Percentiles rank a stretch among this genome's conserved stretches.
These are phyloP conservation scores for Daldinia eschscholtzii DNA, from an alignment of 2,329 filamentous ascomycete species.

Conservation along the genomic window DNA sequence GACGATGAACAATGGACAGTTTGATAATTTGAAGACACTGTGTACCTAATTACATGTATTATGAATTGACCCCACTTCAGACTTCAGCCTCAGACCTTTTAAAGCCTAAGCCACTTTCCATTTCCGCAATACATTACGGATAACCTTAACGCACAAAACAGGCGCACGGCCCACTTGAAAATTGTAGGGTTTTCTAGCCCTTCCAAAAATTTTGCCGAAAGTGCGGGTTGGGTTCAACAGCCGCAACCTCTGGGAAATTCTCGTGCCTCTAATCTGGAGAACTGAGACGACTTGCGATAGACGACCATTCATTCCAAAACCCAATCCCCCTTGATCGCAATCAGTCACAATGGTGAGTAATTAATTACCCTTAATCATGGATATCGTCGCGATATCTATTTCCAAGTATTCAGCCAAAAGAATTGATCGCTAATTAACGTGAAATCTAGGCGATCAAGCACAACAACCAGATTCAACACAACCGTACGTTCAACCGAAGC, in stretches of 20 bases:
- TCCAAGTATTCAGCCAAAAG: slow-evolving; percentile 5
- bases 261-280: slow-evolving; percentile 55
- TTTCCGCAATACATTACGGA: neutral
- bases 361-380: neutral
- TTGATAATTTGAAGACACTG: neutral
- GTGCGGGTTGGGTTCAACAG: slow-evolving; percentile 43
- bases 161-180: slow-evolving; percentile 25
- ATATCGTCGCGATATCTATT: slow-evolving; percentile 3
- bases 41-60: too few species aligned
- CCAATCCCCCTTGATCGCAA: slow-evolving; percentile 63
- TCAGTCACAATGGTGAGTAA: slow-evolving; percentile 60
- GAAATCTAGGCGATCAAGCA: slow-evolving; percentile 93
- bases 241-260: slow-evolving; percentile 50
- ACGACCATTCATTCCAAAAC: slow-evolving; percentile 56
- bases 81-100: slow-evolving; percentile 4
- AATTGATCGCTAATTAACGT: slow-evolving; percentile 51
- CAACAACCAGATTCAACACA: slow-evolving; percentile 98
- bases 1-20: too few species aligned
- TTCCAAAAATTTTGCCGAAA: slow-evolving; percentile 57
- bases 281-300: slow-evolving; percentile 49
- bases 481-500: slow-evolving; percentile 73
- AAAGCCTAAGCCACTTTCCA: neutral
- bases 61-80: slow-evolving; percentile 1
- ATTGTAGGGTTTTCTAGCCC: slow-evolving; percentile 61
- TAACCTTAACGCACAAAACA: neutral